Evolutionary conservation across 768 basidiomycete genomes (phyloP).

Genomic region (Auricularia heimuer): DNA sequence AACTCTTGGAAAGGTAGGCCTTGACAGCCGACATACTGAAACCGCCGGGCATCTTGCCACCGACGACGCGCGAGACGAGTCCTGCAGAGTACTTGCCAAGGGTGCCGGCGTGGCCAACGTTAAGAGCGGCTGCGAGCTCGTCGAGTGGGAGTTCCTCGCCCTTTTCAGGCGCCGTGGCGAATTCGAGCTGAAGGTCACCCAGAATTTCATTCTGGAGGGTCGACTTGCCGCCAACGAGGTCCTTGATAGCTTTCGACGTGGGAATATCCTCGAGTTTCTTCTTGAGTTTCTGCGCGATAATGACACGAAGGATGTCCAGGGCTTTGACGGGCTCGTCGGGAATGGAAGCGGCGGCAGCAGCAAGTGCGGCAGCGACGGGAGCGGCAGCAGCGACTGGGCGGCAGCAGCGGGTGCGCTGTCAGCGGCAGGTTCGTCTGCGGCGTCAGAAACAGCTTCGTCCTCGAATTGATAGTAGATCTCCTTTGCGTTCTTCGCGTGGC

Average conservation of each 20-base stretch:
- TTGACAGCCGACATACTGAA: slow-evolving; percentile 94
- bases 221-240: slow-evolving; percentile 96
- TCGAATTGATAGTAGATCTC: slow-evolving; percentile 98
- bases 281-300: slow-evolving; percentile 98
- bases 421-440: slow-evolving; percentile 23
- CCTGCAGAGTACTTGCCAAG: slow-evolving; percentile 92
- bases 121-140: slow-evolving; percentile 82
- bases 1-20: slow-evolving; percentile 77
- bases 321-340: slow-evolving; percentile 91
- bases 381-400: slow-evolving; percentile 32
- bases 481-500: slow-evolving; percentile 90
- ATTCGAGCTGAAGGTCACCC: slow-evolving; percentile 93
- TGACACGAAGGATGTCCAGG: slow-evolving; percentile 71
- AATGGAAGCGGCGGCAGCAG: slow-evolving; percentile 60
- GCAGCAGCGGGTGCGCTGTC: slow-evolving; percentile 22
- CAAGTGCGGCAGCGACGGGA: slow-evolving; percentile 33
- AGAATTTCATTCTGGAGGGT: slow-evolving; percentile 98
- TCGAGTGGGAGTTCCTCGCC: slow-evolving; percentile 95
- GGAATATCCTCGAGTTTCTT: slow-evolving; percentile 86
- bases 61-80: slow-evolving; percentile 82
- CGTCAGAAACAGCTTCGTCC: slow-evolving; percentile 55
- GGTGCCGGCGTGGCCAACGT: slow-evolving; percentile 69
- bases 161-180: slow-evolving; percentile 92
- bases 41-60: slow-evolving; percentile 97
- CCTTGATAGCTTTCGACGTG: slow-evolving; percentile 90